Conservation (phyloP, 2,329 filamentous ascomycete genomes). For the Aspergillus carbonarius region DNA sequence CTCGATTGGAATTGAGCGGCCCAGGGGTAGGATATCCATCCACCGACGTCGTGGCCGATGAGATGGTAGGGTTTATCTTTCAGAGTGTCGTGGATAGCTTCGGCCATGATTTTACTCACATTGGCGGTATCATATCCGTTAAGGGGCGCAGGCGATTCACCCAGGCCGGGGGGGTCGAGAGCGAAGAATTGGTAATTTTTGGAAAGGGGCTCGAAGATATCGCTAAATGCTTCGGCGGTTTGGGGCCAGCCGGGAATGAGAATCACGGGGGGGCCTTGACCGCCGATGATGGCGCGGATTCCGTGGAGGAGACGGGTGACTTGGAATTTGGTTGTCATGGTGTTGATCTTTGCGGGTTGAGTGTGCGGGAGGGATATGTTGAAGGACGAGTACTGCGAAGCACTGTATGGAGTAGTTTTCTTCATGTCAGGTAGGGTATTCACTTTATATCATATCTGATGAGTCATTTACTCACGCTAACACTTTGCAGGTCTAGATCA, state of each 20-base stretch:
- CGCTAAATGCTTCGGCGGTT: constrained; percentile 26
- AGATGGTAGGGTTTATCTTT: constrained; percentile 23
- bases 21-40: constrained; percentile 28
- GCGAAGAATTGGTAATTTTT: constrained; percentile 23
- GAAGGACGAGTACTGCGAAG: no score
- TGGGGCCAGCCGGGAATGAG: constrained; percentile 28
- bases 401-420: no score
- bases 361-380: no score
- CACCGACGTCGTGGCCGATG: constrained; percentile 28
- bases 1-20: constrained; percentile 21
- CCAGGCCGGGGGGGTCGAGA: constrained; percentile 26
- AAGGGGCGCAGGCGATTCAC: constrained; percentile 20
- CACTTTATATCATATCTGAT: no score
- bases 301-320: constrained; percentile 22
- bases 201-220: constrained; percentile 23
- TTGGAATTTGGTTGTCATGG: constrained; percentile 18
- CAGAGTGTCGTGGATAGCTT: constrained; percentile 12
- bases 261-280: constrained; percentile 22
- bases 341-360: background rate
- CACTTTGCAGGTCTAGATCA: no score
- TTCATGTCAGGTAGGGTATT: no score
- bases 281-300: constrained; percentile 24
- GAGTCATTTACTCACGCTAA: no score
- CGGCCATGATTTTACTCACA: constrained; percentile 24
- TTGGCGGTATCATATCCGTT: constrained; percentile 23